Conservation (phyloP, 192 early-diverging fungal species). For the Phycomyces blakesleeanus region DNA sequence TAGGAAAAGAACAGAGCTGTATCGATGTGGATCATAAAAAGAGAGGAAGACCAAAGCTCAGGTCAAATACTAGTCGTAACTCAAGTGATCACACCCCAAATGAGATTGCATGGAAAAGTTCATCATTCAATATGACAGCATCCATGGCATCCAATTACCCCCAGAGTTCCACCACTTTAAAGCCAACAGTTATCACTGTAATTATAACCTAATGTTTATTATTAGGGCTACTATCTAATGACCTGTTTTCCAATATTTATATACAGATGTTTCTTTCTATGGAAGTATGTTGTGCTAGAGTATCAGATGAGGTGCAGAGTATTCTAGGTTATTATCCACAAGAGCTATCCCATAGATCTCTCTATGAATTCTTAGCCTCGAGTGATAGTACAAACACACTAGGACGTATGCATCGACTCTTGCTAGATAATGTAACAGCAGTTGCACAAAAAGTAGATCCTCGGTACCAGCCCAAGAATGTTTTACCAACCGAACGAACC, state of each 20-base stretch:
- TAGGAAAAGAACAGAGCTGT: slow-evolving; percentile 71
- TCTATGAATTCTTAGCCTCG: slow-evolving; percentile 36
- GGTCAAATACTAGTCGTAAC: slow-evolving; percentile 1
- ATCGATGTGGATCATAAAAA: slow-evolving; percentile 83
- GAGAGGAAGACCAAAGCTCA: slow-evolving; percentile 73
- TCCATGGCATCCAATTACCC: neutral
- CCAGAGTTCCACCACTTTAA: too few species aligned
- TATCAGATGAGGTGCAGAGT: slow-evolving; percentile 45
- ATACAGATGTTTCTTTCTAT: slow-evolving; percentile 41
- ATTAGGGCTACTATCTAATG: too few species aligned
- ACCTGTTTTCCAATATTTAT: neutral
- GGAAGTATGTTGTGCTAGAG: slow-evolving; percentile 43
- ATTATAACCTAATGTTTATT: neutral
- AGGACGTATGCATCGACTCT: slow-evolving; percentile 26
- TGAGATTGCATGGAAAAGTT: too few species aligned
- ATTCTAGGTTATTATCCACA: slow-evolving; percentile 48
- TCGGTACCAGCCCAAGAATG: slow-evolving; percentile 4
- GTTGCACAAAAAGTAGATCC: slow-evolving; percentile 24
- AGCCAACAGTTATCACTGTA: slow-evolving; percentile 3
- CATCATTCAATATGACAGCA: too few species aligned
- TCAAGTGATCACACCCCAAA: too few species aligned
- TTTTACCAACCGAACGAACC: slow-evolving; percentile 20
- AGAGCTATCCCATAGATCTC: slow-evolving; percentile 45
- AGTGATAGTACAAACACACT: slow-evolving; percentile 36
- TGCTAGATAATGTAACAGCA: slow-evolving; percentile 38